Percentiles rank a stretch among this genome's conserved stretches.
Conservation (phyloP, 192 early-diverging fungal genomes). For the Mortierella antarctica region DNA sequence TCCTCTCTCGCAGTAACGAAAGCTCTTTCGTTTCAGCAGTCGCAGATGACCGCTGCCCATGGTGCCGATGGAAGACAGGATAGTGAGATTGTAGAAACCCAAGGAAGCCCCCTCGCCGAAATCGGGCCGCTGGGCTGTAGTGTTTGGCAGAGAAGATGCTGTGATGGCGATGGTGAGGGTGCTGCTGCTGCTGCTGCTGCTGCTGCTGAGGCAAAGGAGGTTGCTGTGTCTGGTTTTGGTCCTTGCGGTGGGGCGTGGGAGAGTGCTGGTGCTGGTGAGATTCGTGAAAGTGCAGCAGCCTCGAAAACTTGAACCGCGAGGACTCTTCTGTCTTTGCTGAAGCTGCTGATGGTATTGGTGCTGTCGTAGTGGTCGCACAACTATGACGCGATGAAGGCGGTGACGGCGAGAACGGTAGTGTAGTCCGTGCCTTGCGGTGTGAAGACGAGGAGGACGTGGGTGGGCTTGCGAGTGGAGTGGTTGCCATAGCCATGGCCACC, state of each 20-base stretch:
- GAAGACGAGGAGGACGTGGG: slow-evolving; percentile 8
- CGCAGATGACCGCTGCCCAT: neutral
- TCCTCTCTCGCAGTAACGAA: neutral
- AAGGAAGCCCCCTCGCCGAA: slow-evolving; percentile 29
- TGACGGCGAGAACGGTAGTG: neutral
- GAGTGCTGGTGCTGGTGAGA: slow-evolving; percentile 5
- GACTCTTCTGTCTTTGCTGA: neutral
- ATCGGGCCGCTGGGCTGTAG: slow-evolving; percentile 2
- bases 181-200: slow-evolving; percentile 5
- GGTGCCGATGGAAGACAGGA: slow-evolving; percentile 34
- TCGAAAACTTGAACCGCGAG: slow-evolving; percentile 25
- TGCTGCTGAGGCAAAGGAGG: slow-evolving; percentile 7
- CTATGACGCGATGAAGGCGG: neutral
- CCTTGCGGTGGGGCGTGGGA: neutral
- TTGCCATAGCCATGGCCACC: slow-evolving; percentile 33
- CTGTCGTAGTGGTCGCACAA: neutral
- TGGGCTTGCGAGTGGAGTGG: slow-evolving; percentile 3
- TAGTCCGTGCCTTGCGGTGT: neutral
- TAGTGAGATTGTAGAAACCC: slow-evolving; percentile 43
- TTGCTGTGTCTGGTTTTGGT: slow-evolving; percentile 6
- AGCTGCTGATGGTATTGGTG: neutral
- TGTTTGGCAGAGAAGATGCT: slow-evolving; percentile 12
- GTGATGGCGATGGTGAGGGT: slow-evolving; percentile 4
- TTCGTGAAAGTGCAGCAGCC: slow-evolving; percentile 19
- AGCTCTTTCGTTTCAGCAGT: neutral